These are phyloP conservation scores for Pyrenophora seminiperda DNA, from an alignment of 2,329 filamentous ascomycete species.

Conservation along the genomic window DNA sequence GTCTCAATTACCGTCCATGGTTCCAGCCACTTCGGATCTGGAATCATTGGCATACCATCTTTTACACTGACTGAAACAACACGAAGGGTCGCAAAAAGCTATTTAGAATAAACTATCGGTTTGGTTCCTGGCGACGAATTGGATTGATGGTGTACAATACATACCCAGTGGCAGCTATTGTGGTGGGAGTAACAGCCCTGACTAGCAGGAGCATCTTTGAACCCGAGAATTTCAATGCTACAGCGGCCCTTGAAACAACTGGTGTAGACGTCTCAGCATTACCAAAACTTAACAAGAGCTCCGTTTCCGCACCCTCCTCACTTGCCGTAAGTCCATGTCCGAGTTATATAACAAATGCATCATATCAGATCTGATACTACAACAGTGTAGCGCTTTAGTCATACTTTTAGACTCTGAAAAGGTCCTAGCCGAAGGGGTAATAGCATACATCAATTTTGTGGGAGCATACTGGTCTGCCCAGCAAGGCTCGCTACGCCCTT, in stretches of 20 bases:
- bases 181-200: not conserved
- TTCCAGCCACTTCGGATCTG: constrained; percentile 1
- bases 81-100: not conserved
- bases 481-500: constrained; percentile 27
- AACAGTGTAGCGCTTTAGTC: constrained; percentile 22
- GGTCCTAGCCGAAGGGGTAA: constrained; percentile 5
- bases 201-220: not conserved
- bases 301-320: not conserved
- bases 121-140: not conserved
- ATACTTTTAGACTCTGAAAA: constrained; percentile 20
- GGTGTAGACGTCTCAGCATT: constrained; percentile 3
- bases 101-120: not conserved
- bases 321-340: not conserved
- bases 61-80: not conserved
- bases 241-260: not conserved
- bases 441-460: constrained; percentile 14
- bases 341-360: not conserved
- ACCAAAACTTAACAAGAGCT: not conserved
- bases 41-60: not conserved
- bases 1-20: not conserved
- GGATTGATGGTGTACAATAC: not conserved
- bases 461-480: constrained; percentile 32
- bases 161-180: not conserved
- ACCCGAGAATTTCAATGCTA: constrained; percentile 8
- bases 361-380: not conserved